phyloP scores from a whole-genome alignment of 202 grass and related monocot species.

The Elaeis oleifera region DNA sequence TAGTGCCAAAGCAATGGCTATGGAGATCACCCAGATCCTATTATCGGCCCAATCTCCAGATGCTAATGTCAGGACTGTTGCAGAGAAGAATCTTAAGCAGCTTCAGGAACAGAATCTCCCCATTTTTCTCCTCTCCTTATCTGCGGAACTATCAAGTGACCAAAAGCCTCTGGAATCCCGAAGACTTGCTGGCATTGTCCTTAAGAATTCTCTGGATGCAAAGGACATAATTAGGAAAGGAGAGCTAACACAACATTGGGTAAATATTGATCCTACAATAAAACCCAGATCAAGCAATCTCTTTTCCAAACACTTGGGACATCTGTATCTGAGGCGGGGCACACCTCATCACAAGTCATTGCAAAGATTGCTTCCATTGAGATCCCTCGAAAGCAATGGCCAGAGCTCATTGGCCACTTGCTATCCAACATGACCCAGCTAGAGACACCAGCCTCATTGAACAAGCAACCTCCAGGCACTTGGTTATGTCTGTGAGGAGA shows the following conservation, averaged over 20 bases:
- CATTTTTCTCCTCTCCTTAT: constrained; percentile 36
- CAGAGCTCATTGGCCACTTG: constrained; percentile 41
- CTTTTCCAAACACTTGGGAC: constrained; percentile 44
- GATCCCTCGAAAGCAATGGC: constrained; percentile 48
- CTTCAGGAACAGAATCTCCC: constrained; percentile 53
- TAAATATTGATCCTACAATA: constrained; percentile 38
- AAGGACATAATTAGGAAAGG: constrained; percentile 45
- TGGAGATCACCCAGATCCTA: constrained; percentile 47
- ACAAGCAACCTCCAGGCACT: constrained; percentile 53
- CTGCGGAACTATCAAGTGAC: constrained; percentile 40
- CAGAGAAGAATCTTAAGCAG: constrained; percentile 47
- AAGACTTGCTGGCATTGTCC: constrained; percentile 49
- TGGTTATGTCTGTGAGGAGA: constrained; percentile 69
- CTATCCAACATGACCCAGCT: constrained; percentile 49
- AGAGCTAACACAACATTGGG: constrained; percentile 33
- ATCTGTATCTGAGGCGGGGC: constrained; percentile 35
- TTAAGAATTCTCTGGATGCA: constrained; percentile 57
- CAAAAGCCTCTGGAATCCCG: constrained; percentile 54
- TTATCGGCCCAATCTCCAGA: constrained; percentile 45
- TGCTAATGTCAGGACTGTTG: constrained; percentile 23
- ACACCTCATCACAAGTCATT: constrained; percentile 56
- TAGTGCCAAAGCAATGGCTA: constrained; percentile 21
- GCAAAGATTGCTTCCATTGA: constrained; percentile 66
- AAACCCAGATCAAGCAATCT: constrained; percentile 46
- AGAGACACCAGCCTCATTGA: constrained; percentile 33